Percentiles rank a stretch among this genome's conserved stretches.
These are phyloP conservation scores for Eucalyptus sp. DNA, from an alignment of 345 rosid genomes.

Conservation along the genomic window DNA sequence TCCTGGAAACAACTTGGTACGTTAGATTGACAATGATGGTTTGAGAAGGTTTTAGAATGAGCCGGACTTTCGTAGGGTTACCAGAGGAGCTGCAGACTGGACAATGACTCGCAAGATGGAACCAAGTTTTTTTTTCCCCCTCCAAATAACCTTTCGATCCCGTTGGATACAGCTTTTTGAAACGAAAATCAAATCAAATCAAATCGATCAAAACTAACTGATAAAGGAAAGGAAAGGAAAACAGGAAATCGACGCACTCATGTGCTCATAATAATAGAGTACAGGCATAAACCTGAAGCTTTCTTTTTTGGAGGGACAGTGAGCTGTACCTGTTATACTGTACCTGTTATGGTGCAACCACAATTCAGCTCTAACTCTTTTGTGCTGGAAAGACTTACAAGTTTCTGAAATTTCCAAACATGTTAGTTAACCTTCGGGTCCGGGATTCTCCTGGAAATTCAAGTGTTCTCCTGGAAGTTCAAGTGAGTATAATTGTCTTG, in stretches of 20 bases:
- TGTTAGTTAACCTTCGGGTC: neutral
- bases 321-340: neutral
- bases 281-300: neutral
- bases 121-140: neutral
- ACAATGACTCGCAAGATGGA: neutral
- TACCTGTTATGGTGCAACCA: neutral
- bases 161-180: neutral
- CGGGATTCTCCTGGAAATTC: neutral
- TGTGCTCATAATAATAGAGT: neutral
- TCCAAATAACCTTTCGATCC: neutral
- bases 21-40: neutral
- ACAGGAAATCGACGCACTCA: neutral
- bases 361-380: neutral
- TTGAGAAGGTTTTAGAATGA: neutral
- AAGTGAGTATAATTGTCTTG: neutral
- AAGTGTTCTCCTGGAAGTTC: neutral
- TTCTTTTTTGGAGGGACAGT: neutral
- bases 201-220: neutral
- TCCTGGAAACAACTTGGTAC: no score
- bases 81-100: neutral
- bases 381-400: neutral
- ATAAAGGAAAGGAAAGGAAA: neutral
- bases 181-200: neutral
- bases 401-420: neutral
- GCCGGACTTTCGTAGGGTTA: neutral